A percentile compares a stretch with the other conserved stretches of the same genome.
Conservation (phyloP, 176 grass and related monocot species). For the Triticum turgidum region DNA sequence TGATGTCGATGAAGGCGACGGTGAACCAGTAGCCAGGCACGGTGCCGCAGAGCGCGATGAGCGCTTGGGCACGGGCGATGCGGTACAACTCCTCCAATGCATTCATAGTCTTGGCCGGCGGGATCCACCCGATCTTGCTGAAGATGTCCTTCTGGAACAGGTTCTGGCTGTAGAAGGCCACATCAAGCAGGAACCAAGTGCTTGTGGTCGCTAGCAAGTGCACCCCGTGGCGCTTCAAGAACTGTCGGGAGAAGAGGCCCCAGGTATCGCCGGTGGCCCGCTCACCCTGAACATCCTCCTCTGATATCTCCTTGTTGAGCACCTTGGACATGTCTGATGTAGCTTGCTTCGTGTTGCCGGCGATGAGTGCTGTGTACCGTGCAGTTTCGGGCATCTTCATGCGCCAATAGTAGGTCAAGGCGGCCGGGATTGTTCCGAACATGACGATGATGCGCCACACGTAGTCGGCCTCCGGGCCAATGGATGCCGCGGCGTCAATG, state of each 20-base stretch:
- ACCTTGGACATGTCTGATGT: slow-evolving; percentile 75
- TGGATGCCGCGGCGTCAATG: slow-evolving; percentile 8
- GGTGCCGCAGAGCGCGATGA: slow-evolving; percentile 77
- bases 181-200: slow-evolving; percentile 84
- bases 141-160: slow-evolving; percentile 97
- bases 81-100: slow-evolving; percentile 71
- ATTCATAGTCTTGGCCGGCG: slow-evolving; percentile 55
- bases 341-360: slow-evolving; percentile 63
- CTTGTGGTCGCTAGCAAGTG: slow-evolving; percentile 62
- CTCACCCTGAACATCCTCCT: not conserved
- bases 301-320: slow-evolving; percentile 46
- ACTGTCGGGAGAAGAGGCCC: slow-evolving; percentile 76
- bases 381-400: slow-evolving; percentile 93
- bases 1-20: slow-evolving; percentile 62
- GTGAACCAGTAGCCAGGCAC: slow-evolving; percentile 90
- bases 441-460: slow-evolving; percentile 77
- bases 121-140: slow-evolving; percentile 72
- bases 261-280: slow-evolving; percentile 4
- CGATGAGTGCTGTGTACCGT: slow-evolving; percentile 78
- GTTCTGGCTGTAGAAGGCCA: slow-evolving; percentile 57
- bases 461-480: slow-evolving; percentile 50
- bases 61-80: slow-evolving; percentile 57
- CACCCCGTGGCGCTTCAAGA: slow-evolving; percentile 47
- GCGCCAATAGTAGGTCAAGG: slow-evolving; percentile 86
- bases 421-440: slow-evolving; percentile 60